Base-by-base conservation (phyloP, 768 basidiomycete species). In the Tulasnella sp. region DNA sequence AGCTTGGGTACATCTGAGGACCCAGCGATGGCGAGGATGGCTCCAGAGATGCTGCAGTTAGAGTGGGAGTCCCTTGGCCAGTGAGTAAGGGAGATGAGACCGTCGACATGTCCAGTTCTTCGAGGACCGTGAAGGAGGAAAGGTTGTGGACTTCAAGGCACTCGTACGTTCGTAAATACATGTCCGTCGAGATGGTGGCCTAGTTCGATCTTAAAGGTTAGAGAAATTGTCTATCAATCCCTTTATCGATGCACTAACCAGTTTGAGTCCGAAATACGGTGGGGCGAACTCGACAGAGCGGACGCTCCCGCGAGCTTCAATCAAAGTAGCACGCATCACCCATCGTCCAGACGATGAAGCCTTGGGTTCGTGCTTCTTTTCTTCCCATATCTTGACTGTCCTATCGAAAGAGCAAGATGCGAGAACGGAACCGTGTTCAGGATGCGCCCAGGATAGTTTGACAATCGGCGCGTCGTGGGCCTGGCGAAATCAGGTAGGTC, bases 401-500 rank as follows among this genome's bases (percentile, higher is more conserved):
- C 96, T 88, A 83, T 98, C 97, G 80, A 96, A 95, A 1, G 92
- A 94, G 5, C 90, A 89, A 3, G 93, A 93, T 0, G 94, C 94
- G 75, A 99, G 85, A 72, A 97, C 88, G 1, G 90, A 88, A 4
- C 95, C 96, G 77, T 95, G 96, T 82, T 96, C 91, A 5, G 97
- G 95, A 81, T 96, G 95, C 1, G 94, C 94, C 93, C 95, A 99
- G 72, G 88, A 88, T 17, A 97, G 80, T 82, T 88, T 91, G 9
- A 94, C 89, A 45, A 97, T 87, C 0, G 96, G 90, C 19, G 95
- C 95, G 80, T 97, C 94, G 82, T 98, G 96, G n/a, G 96, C 97
- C 93, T 97, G 80, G 17, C 42, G 15, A 31, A 72, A n/a, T 45
- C 72, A 69, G 77, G 73, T 42, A 68, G 25, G 71, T 37, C 22